Evolutionary conservation across 2,329 filamentous ascomycete genomes (phyloP).

Genomic region (Aspergillus flavus): DNA sequence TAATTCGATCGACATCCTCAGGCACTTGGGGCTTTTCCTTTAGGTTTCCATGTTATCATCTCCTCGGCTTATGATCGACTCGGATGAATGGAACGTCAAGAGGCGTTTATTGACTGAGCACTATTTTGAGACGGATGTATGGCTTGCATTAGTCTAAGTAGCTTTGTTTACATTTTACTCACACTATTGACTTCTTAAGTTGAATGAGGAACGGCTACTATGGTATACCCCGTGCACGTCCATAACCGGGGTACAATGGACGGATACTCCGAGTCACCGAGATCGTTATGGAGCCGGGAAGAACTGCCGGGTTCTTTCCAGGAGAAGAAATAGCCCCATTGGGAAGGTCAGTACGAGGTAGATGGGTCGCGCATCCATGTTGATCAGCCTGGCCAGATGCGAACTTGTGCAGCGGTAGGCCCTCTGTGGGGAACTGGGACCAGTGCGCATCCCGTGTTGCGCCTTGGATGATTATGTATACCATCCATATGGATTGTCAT

Average conservation of each 20-base stretch:
- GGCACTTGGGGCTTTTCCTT: background rate
- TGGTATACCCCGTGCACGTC: background rate
- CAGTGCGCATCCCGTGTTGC: background rate
- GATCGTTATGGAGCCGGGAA: background rate
- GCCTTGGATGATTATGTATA: background rate
- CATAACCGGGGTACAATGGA: background rate
- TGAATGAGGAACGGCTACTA: background rate
- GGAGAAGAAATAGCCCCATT: background rate
- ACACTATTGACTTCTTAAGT: background rate
- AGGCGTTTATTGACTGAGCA: background rate
- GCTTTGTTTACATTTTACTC: background rate
- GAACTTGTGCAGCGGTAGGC: no score
- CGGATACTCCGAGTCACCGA: background rate
- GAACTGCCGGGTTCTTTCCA: background rate
- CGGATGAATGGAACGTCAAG: background rate
- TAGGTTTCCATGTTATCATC: background rate
- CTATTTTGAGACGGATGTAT: background rate
- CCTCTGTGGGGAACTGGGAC: background rate
- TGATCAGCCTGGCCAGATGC: background rate
- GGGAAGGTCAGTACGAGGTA: background rate
- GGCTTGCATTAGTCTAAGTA: background rate
- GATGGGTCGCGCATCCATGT: background rate
- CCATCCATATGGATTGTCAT: background rate
- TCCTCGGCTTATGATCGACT: background rate
- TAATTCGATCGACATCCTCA: background rate